Evolutionary conservation across 2,329 filamentous ascomycete species (phyloP), one percentile per base, ranked within the genome.

Genomic region (Cucurbitaria berberidis): DNA sequence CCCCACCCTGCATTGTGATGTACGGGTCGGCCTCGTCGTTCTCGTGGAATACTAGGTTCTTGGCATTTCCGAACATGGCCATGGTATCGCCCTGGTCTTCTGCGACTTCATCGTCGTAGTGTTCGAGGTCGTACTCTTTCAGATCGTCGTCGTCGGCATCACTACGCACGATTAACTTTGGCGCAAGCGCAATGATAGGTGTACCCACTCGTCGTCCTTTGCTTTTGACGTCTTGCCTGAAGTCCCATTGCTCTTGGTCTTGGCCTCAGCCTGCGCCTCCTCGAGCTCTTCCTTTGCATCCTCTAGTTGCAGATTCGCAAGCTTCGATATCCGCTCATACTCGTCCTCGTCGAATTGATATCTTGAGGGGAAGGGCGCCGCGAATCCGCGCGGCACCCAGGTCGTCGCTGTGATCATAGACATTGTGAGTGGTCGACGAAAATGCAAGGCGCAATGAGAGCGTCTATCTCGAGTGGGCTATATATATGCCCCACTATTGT

Each of bases 21-120:
- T 99, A 99, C 1, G 95, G 95, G 70, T 99, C 95, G 48, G 96
- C 91, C 70, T 93, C 90, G 77, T 96, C 95, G 57, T 91, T 91
- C 63, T 93, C 87, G 80, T 99, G 93, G 78, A 97, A 99, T 13
- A 92, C 90, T 22, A 99, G 82, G 26, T 91, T 93, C 76, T 95
- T 96, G 72, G 96, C 86, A 72, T 97, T 97, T 70, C 93, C 92
- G 73, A 99, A 98, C 85, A 97, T 96, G 67, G 88, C 89, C 83
- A 95, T 88, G 48, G 88, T 84, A 68, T 91, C 88, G 44, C 84
- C 86, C 54, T 89, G 86, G 26, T 86, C 87, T 54, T 90, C 82
- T 13, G 84, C 82, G 7, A 87, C 85, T 41, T 95, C 90, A 63
- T 95, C 89, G 67, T 99, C 95, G 75, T 99, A 99, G 76, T 96